Conservation (phyloP, 208 protist species). For the Trypanosoma lewisi region DNA sequence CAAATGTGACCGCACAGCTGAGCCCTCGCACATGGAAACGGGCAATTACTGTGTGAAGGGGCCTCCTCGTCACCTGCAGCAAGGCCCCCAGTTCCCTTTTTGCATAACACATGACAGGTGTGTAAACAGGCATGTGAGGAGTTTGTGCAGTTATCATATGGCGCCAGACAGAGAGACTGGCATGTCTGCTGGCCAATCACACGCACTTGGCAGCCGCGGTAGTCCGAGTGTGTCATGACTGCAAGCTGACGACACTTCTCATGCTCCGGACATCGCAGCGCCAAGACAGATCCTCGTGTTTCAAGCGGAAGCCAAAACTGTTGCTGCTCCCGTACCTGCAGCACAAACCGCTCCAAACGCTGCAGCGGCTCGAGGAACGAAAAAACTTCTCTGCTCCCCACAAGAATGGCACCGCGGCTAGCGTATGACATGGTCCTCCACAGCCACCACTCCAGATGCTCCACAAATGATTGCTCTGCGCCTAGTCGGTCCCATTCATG, state of each 20-base stretch:
- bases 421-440: constrained; percentile 61
- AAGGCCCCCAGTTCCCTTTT: not conserved
- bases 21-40: constrained; percentile 63
- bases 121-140: constrained; percentile 70
- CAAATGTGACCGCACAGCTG: constrained; percentile 77
- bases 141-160: constrained; percentile 57
- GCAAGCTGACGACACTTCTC: constrained; percentile 61
- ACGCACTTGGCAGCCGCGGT: constrained; percentile 32
- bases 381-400: constrained; percentile 71
- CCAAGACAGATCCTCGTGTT: constrained; percentile 45
- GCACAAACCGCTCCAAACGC: constrained; percentile 54
- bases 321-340: constrained; percentile 40
- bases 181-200: constrained; percentile 52
- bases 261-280: constrained; percentile 76
- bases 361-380: constrained; percentile 52
- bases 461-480: constrained; percentile 37
- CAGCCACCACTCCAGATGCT: constrained; percentile 72
- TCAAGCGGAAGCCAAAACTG: constrained; percentile 71
- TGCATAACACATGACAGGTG: constrained; percentile 45
- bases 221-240: constrained; percentile 29
- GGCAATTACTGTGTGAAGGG: constrained; percentile 50
- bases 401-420: constrained; percentile 51
- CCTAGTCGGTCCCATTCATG: constrained; percentile 20
- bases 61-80: not conserved
- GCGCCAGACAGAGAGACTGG: constrained; percentile 60